Conservation (phyloP, 2,329 filamentous ascomycete genomes). For the Colletotrichum simmondsii region DNA sequence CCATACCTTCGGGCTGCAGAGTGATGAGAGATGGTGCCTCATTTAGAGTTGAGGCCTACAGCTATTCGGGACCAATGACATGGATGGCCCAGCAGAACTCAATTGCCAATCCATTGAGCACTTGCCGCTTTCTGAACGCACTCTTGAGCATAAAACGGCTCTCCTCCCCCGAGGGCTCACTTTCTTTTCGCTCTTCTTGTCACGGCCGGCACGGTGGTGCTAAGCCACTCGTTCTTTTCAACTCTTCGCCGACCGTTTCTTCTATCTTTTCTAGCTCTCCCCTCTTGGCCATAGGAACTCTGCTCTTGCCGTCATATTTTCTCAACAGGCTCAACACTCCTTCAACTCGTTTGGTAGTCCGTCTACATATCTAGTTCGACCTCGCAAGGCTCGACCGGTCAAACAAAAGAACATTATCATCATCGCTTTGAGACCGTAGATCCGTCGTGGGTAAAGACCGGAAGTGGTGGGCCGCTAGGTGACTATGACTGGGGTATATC, state of each 20-base stretch:
- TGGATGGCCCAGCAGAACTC: background rate
- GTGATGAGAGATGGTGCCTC: too few relatives aligned
- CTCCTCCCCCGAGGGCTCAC: background rate
- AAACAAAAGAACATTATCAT: slow-evolving; percentile 13
- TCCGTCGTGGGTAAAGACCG: slow-evolving; percentile 29
- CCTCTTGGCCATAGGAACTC: background rate
- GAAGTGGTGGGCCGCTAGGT: slow-evolving; percentile 33
- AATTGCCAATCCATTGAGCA: background rate
- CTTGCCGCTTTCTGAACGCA: background rate
- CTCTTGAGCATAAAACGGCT: background rate
- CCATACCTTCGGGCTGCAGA: too few relatives aligned
- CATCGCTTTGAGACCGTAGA: slow-evolving; percentile 21
- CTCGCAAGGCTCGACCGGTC: slow-evolving; percentile 23
- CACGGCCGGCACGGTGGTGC: slow-evolving; percentile 37
- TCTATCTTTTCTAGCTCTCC: background rate
- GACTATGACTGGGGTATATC: slow-evolving; percentile 26
- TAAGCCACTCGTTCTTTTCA: slow-evolving; percentile 22
- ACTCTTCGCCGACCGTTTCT: background rate
- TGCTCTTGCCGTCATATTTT: slow-evolving; percentile 7
- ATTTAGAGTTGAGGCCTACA: slow-evolving; percentile 26
- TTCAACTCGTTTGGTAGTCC: slow-evolving; percentile 9
- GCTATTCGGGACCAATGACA: background rate
- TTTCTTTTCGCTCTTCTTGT: background rate
- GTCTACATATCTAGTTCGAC: slow-evolving; percentile 32
- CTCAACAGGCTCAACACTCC: slow-evolving; percentile 18